phyloP scores from a whole-genome alignment of 805 yeast species.

The Hanseniaspora clermontiae region DNA sequence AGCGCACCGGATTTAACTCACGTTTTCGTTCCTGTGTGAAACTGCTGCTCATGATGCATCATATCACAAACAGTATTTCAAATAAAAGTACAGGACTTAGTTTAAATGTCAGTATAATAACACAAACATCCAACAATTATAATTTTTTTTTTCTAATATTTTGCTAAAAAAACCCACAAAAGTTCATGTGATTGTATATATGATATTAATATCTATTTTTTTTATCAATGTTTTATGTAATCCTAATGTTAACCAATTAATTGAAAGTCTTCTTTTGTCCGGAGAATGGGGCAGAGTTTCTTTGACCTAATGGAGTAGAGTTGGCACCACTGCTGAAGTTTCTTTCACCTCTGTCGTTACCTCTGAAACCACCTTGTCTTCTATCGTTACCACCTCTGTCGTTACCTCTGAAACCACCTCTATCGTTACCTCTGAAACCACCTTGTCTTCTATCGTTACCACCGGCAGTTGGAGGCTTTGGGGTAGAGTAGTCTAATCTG shows the following conservation, averaged over 20 bases:
- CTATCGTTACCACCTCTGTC: constrained; percentile 28
- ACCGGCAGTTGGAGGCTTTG: constrained; percentile 49
- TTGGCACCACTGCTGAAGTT: constrained; percentile 48
- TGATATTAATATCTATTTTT: too few relatives aligned
- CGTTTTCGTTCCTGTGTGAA: too few relatives aligned
- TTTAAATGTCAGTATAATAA: too few relatives aligned
- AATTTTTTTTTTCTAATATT: too few relatives aligned
- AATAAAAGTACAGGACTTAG: too few relatives aligned
- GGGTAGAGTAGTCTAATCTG: constrained; percentile 89
- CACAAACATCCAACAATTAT: too few relatives aligned
- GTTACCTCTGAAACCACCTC: constrained; percentile 27
- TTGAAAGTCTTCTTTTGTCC: constrained; percentile 79
- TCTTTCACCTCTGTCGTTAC: constrained; percentile 27
- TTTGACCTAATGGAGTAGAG: constrained; percentile 41
- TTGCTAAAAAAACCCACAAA: not conserved
- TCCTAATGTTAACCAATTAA: constrained; percentile 26
- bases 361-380: constrained; percentile 25
- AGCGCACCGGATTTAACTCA: too few relatives aligned
- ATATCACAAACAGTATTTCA: too few relatives aligned
- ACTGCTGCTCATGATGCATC: too few relatives aligned
- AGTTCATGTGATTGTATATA: not conserved
- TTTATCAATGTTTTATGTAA: not conserved
- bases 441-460: constrained; percentile 32
- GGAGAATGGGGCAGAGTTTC: constrained; percentile 50
- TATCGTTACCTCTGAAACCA: constrained; percentile 28